A percentile compares a stretch with the other conserved stretches of the same genome.
Conservation (phyloP, 495 filamentous ascomycete genomes). For the Neurospora pannonica region DNA sequence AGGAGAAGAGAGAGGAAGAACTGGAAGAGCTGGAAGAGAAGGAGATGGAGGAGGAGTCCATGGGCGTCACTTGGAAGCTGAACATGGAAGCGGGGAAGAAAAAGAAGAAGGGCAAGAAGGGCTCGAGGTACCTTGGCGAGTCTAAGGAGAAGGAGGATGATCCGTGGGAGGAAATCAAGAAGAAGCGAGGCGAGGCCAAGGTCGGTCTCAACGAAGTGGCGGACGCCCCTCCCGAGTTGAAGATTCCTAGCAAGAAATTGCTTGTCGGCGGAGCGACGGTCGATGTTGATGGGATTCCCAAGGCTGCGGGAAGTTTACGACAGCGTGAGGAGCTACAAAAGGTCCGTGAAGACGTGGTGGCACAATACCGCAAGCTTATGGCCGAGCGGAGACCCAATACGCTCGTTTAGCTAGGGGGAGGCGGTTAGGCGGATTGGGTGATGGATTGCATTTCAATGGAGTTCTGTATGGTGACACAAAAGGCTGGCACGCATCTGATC, state of each 20-base stretch:
- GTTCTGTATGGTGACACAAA: neutral
- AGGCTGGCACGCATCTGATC: neutral
- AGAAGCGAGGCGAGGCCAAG: slow-evolving; percentile 48
- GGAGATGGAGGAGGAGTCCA: slow-evolving; percentile 46
- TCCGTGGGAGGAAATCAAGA: slow-evolving; percentile 69
- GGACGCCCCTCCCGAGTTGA: slow-evolving; percentile 69
- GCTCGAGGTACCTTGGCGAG: slow-evolving; percentile 31
- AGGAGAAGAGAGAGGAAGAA: slow-evolving; percentile 50
- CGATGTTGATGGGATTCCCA: slow-evolving; percentile 65
- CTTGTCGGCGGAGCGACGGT: slow-evolving; percentile 62
- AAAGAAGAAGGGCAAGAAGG: slow-evolving; percentile 46
- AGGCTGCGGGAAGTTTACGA: slow-evolving; percentile 67
- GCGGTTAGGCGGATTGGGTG: neutral
- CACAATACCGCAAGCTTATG: slow-evolving; percentile 76
- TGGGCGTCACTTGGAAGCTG: slow-evolving; percentile 47
- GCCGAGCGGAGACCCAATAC: slow-evolving; percentile 42
- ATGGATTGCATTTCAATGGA: neutral
- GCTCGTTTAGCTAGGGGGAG: neutral
- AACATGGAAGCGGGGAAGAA: slow-evolving; percentile 30
- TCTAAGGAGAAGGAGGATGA: slow-evolving; percentile 43
- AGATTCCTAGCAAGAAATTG: slow-evolving; percentile 54
- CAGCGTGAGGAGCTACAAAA: slow-evolving; percentile 72
- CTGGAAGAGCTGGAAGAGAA: slow-evolving; percentile 56
- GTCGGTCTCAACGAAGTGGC: slow-evolving; percentile 68
- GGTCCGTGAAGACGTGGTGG: slow-evolving; percentile 67